Evolutionary conservation across 345 rosid genomes (phyloP).

Genomic region (Turritis glabra): DNA sequence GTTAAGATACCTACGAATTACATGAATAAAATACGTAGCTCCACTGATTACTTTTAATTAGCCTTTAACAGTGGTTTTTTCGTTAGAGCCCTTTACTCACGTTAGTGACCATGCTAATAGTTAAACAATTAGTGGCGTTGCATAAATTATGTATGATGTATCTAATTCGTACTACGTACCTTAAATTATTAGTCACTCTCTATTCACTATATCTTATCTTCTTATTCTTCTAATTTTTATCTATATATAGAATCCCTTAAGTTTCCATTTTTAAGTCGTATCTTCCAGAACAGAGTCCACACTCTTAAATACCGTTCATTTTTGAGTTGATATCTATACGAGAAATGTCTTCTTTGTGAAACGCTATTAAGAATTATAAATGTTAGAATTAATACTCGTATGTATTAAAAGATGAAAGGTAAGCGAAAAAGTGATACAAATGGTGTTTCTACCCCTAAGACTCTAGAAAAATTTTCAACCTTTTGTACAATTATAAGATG

Average conservation of each 20-base stretch:
- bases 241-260: constrained; percentile 7
- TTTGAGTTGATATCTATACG: neutral
- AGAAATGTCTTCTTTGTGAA: neutral
- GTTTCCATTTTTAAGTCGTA: neutral
- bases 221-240: neutral
- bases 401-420: neutral
- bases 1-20: neutral
- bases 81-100: neutral
- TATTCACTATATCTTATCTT: constrained; percentile 6
- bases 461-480: neutral
- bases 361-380: neutral
- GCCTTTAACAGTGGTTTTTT: neutral
- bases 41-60: constrained; percentile 3
- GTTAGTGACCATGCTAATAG: constrained; percentile 22
- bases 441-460: neutral
- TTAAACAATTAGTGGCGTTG: constrained; percentile 13
- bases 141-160: neutral
- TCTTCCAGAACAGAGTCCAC: neutral
- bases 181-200: constrained; percentile 3
- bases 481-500: neutral
- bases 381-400: neutral
- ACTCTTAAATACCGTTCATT: neutral
- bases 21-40: constrained; percentile 6
- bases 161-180: neutral
- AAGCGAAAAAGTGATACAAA: neutral